Base-by-base conservation (phyloP, 371 early-diverging fungal genomes). In the Mortierella polycephala region DNA sequence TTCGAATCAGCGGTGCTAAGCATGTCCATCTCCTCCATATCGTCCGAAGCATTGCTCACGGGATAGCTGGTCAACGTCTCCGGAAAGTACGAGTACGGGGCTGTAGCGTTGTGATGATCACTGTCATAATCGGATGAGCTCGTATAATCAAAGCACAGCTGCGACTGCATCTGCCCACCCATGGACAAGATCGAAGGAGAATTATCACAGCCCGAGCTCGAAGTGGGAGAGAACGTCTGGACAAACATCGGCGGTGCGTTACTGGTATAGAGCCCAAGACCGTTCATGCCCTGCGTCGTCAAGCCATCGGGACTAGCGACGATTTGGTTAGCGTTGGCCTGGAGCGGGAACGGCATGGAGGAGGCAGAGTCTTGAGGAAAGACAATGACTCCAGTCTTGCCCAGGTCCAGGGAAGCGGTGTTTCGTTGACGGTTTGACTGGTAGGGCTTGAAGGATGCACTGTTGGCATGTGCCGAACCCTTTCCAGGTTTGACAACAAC, bases 101-200 rank as follows among this genome's bases (percentile, higher is more conserved):
- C 60, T 13, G 77, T 67, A 11, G 71, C 67, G 7, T 74, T 53
- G 54, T 71, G 68, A 44, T 76, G 71, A 21, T 76, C 77, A 50
- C 77, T 76, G 46, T 76, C 77, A 50, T 76, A 76, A 13, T 76
- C 77, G 37, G 77, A 76, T 9, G 77, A 76, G 68, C 77, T 76
- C 20, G 64, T 55, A 57, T 76, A 76, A 55, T 76, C 77, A 64
- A 76, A 71, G 71, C 77, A 71, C 12, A 76, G 64, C 30, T 68
- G 59, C 41, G 77, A 52, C 44, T 76, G 77, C 70, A 66, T 57
- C 16, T 69, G 70, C n/a, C 53, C 49, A 11, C 62, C 63, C 42
- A 60, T 52, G 52, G 71, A 54, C 12, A 71, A 71, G 1, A 67
- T 53, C 37, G 71, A 71, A 20, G 77, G 68, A 16, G 71, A 71